phyloP scores from a whole-genome alignment of 2,329 filamentous ascomycete genomes.

The Tympanopsis confertula region DNA sequence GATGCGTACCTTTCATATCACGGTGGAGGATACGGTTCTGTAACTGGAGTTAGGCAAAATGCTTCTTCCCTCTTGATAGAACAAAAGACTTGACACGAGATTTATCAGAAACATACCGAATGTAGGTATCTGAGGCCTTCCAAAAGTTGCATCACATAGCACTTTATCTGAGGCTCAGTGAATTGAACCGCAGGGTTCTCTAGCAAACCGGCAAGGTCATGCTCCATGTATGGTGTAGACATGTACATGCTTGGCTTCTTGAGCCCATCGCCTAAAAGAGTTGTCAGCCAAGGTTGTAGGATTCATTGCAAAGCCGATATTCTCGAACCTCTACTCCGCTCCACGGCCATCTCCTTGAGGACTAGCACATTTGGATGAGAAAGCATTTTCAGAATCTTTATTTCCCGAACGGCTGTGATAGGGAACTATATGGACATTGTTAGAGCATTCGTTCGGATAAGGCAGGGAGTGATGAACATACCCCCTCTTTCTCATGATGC shows the following conservation, averaged over 20 bases:
- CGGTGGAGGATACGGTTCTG: constrained; percentile 56
- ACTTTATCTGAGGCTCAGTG: constrained; percentile 60
- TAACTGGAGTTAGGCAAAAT: neutral
- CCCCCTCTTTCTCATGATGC: constrained; percentile 68
- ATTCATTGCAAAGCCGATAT: neutral
- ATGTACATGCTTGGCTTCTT: constrained; percentile 59
- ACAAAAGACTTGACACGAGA: too few relatives aligned
- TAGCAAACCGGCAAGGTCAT: constrained; percentile 62
- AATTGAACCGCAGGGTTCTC: constrained; percentile 62
- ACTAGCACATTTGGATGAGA: constrained; percentile 58
- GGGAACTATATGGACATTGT: too few relatives aligned
- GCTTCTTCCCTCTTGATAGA: neutral
- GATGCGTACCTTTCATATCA: constrained; percentile 56
- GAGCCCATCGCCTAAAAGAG: constrained; percentile 32
- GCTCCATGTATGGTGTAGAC: constrained; percentile 70
- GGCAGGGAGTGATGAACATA: constrained; percentile 16
- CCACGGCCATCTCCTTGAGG: constrained; percentile 64
- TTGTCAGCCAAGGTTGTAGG: constrained; percentile 7
- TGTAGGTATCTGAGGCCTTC: constrained; percentile 61
- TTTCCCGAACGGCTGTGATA: constrained; percentile 64
- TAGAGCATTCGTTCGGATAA: too few relatives aligned
- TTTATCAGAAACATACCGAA: too few relatives aligned
- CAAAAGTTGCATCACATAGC: constrained; percentile 63
- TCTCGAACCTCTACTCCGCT: constrained; percentile 19
- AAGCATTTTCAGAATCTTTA: constrained; percentile 64